These are phyloP conservation scores for Daphne laureola DNA, from an alignment of 441 rosid genomes.

Conservation along the genomic window DNA sequence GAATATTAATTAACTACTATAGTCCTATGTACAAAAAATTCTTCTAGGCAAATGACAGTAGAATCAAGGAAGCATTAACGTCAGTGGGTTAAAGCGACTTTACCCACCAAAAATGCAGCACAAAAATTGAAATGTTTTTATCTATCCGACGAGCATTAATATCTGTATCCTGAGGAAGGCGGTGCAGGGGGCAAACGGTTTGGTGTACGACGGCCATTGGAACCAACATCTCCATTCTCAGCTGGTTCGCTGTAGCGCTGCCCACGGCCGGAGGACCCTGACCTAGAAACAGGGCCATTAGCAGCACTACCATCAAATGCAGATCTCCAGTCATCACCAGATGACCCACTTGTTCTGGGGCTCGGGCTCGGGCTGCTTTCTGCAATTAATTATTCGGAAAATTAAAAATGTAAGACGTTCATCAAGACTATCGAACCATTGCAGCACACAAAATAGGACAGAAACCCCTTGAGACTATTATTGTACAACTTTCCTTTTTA, in stretches of 20 bases:
- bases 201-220: conserved; percentile 54
- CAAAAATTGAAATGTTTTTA: conserved; percentile 7
- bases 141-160: conserved; percentile 6
- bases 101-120: conserved; percentile 15
- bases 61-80: conserved; percentile 5
- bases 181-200: conserved; percentile 61
- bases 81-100: conserved; percentile 13
- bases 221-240: conserved; percentile 47
- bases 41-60: conserved; percentile 3
- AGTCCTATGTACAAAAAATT: conserved; percentile 22
- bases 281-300: conserved; percentile 37
- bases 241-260: conserved; percentile 39
- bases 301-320: conserved; percentile 60
- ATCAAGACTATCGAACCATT: no score
- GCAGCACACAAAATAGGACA: no score
- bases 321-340: conserved; percentile 66
- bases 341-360: conserved; percentile 44
- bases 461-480: no score
- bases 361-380: conserved; percentile 52
- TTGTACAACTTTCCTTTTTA: no score
- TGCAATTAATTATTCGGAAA: conserved; percentile 17
- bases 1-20: conserved; percentile 13
- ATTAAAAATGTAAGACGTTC: neutral
- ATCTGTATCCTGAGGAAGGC: conserved; percentile 31
- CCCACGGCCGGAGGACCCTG: conserved; percentile 47